Conservation (phyloP, 2,329 filamentous ascomycete genomes). For the Aspergillus aculeatus region DNA sequence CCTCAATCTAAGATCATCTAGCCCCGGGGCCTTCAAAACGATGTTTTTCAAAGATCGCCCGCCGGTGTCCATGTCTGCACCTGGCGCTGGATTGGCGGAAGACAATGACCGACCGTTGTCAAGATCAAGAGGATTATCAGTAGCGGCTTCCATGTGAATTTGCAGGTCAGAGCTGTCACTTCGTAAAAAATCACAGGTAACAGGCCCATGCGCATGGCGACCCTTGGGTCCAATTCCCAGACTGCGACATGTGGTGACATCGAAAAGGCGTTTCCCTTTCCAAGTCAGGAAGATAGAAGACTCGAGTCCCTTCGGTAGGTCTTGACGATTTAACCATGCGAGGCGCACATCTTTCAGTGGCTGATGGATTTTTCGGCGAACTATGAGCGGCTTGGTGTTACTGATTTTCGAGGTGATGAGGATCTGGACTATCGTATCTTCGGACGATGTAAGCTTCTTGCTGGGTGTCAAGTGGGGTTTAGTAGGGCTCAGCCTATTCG, state of each 20-base stretch:
- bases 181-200: conserved; percentile 48
- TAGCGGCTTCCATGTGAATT: conserved; percentile 78
- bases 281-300: conserved; percentile 73
- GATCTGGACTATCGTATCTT: conserved; percentile 59
- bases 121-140: conserved; percentile 49
- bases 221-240: conserved; percentile 59
- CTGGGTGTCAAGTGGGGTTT: neutral
- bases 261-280: conserved; percentile 70
- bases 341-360: conserved; percentile 65
- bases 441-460: conserved; percentile 7
- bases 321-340: conserved; percentile 68
- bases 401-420: conserved; percentile 68
- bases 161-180: conserved; percentile 52
- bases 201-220: conserved; percentile 36
- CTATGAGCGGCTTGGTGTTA: conserved; percentile 59
- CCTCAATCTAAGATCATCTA: conserved; percentile 52
- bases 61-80: neutral
- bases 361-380: conserved; percentile 67
- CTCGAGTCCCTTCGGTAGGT: conserved; percentile 49
- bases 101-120: conserved; percentile 3
- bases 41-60: conserved; percentile 27
- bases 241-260: conserved; percentile 69
- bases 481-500: neutral
- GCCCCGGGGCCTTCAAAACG: conserved; percentile 52
- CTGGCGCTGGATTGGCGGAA: conserved; percentile 1